Evolutionary conservation across 1,139 yeast species (phyloP).

Genomic region (Zygosaccharomyces sapae): DNA sequence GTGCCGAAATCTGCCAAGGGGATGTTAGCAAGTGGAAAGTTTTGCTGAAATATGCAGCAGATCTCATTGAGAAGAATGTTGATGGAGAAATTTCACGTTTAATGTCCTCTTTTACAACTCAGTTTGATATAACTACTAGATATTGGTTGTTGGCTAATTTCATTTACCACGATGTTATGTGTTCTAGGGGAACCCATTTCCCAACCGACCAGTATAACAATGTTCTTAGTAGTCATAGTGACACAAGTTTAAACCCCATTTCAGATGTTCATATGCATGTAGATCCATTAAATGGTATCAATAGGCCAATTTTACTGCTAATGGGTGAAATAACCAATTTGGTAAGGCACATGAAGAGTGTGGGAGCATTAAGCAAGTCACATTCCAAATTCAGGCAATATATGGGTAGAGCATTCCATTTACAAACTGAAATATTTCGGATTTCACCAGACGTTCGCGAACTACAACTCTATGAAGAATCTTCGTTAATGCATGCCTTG

Average conservation of each 20-base stretch:
- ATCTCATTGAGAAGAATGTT: conserved; percentile 52
- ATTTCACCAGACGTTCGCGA: conserved; percentile 17
- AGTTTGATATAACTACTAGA: conserved; percentile 27
- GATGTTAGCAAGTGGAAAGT: conserved; percentile 69
- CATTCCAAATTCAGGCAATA: conserved; percentile 13
- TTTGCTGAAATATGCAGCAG: conserved; percentile 58
- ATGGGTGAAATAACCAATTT: conserved; percentile 67
- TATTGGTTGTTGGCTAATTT: conserved; percentile 78
- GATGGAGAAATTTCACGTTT: conserved; percentile 43
- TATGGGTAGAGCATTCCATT: conserved; percentile 13
- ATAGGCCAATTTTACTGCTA: conserved; percentile 59
- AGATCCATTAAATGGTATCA: conserved; percentile 70
- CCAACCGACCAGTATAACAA: conserved; percentile 53
- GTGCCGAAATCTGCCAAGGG: conserved; percentile 72
- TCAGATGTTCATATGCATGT: conserved; percentile 38
- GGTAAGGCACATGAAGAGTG: conserved; percentile 47
- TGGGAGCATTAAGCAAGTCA: conserved; percentile 18
- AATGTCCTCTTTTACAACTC: conserved; percentile 39
- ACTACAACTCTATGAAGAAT: conserved; percentile 16
- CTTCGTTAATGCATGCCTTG: conserved; percentile 38
- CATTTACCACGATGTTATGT: conserved; percentile 74
- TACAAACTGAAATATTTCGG: conserved; percentile 15
- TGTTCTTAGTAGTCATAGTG: conserved; percentile 41
- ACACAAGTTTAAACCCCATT: conserved; percentile 27
- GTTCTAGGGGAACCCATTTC: conserved; percentile 56